These are phyloP conservation scores for Cladosporium colombiae DNA, from an alignment of 2,329 filamentous ascomycete species.

Conservation along the genomic window DNA sequence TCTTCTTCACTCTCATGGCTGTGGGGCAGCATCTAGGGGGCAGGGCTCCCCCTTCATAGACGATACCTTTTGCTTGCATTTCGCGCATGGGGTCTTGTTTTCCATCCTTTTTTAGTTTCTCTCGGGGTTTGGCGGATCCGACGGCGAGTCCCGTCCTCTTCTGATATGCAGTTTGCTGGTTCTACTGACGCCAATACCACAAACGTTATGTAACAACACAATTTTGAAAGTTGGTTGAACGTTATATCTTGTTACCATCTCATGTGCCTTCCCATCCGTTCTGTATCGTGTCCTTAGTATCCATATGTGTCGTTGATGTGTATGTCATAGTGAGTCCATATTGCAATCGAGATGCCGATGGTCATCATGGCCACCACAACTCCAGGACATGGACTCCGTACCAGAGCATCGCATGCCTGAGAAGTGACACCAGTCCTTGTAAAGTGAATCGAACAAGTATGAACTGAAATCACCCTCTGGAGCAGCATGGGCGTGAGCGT, in stretches of 20 bases:
- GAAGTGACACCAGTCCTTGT: not conserved
- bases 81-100: not conserved
- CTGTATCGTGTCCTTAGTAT: not conserved
- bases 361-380: not conserved
- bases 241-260: not conserved
- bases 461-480: not conserved
- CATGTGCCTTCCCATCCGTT: not conserved
- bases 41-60: conserved; percentile 5
- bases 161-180: conserved; percentile 13
- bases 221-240: conserved; percentile 10
- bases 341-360: not conserved
- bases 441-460: not conserved
- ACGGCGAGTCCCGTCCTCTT: conserved; percentile 11
- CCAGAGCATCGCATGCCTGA: not conserved
- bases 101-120: not conserved
- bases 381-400: not conserved
- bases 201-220: conserved; percentile 11
- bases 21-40: conserved; percentile 5
- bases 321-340: not conserved
- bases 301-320: not conserved
- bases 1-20: not conserved
- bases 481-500: not conserved
- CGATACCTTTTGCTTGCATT: conserved; percentile 3
- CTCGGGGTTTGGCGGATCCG: conserved; percentile 6
- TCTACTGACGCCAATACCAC: conserved; percentile 14